Base-by-base conservation (phyloP, 129 eudicot species). In the Centaurea solstitialis region DNA sequence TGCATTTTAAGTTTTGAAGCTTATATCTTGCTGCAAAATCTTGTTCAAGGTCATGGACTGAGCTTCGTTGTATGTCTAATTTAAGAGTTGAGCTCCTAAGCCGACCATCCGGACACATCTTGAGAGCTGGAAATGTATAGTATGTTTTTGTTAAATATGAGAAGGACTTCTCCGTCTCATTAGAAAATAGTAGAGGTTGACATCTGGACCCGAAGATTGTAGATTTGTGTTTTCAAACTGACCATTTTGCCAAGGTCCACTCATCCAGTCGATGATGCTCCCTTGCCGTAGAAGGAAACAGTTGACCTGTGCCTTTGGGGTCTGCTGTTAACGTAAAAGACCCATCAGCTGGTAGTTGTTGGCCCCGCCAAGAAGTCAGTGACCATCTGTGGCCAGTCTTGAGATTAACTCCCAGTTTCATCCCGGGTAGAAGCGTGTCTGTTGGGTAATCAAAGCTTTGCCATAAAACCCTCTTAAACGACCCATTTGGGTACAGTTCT, bases 401-500 rank as follows among this genome's bases (percentile, higher is more conserved):
- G 1, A 72, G 72, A 81, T 87, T 79, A 28, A 84, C 43, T 18
- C 83, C 87, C 9, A 83, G 30, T 78, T 83, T 83, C 87, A 83
- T 83, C 5, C 87, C 87, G 9, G 87, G 87, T 45, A 83, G 23
- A 73, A 83, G 82, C 4, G 76, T 83, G 79, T 82, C 82, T 12
- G 86, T 83, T 28, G 86, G 86, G 45, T 77, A 72, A 78, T 83
- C 70, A 64, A 83, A 83, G 26, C 91, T 85, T 71, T 87, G 85
- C 91, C 88, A 83, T 64, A 83, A 50, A 72, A 83, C 70, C 35
- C 43, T 2, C 33, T 78, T 71, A 62, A 73, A 47, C 5, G 84
- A 73, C 1, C 89, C 86, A 21, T 70, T n/a, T 45, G 86, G 37
- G 64, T 78, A 72, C 33, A 66, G 28, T 83, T 78, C 79, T 83